Percentiles rank a stretch among this genome's conserved stretches.
Conservation (phyloP, 176 grass and related monocot species). For the Raddia distichophylla region DNA sequence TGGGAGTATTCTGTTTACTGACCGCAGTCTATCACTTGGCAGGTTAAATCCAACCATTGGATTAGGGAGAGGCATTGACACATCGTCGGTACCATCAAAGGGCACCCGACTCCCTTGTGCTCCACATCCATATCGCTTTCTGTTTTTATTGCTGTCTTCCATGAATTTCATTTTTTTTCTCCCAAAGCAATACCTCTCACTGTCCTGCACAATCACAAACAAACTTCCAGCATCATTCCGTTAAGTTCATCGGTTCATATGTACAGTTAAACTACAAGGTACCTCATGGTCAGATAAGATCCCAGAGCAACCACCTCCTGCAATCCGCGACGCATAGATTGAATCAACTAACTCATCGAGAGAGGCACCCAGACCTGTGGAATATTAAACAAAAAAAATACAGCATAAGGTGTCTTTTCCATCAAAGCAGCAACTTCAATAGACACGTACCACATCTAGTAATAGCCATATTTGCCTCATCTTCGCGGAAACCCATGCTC, state of each 20-base stretch:
- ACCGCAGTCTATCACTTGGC: conserved; percentile 41
- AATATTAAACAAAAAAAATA: conserved; percentile 35
- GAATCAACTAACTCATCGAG: conserved; percentile 65
- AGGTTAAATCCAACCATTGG: conserved; percentile 70
- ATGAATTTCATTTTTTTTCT: conserved; percentile 18
- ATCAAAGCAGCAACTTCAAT: conserved; percentile 10
- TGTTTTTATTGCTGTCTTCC: conserved; percentile 37
- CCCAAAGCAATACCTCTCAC: conserved; percentile 11
- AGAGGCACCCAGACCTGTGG: conserved; percentile 61
- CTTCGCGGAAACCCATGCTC: conserved; percentile 72
- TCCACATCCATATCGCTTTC: conserved; percentile 42
- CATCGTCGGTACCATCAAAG: conserved; percentile 34
- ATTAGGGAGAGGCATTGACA: conserved; percentile 38
- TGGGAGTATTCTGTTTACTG: conserved; percentile 43
- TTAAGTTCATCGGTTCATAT: conserved; percentile 17
- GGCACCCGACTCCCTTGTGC: conserved; percentile 28
- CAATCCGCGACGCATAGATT: conserved; percentile 71
- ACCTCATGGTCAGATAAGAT: conserved; percentile 58
- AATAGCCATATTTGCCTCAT: conserved; percentile 63
- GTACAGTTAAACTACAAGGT: conserved; percentile 21
- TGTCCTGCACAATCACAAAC: conserved; percentile 44
- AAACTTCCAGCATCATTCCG: conserved; percentile 11
- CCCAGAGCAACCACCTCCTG: conserved; percentile 26
- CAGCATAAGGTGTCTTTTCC: conserved; percentile 6
- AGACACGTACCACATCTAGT: conserved; percentile 78